Base-by-base conservation (phyloP, 495 filamentous ascomycete species). In the Lepidopterella palustris region DNA sequence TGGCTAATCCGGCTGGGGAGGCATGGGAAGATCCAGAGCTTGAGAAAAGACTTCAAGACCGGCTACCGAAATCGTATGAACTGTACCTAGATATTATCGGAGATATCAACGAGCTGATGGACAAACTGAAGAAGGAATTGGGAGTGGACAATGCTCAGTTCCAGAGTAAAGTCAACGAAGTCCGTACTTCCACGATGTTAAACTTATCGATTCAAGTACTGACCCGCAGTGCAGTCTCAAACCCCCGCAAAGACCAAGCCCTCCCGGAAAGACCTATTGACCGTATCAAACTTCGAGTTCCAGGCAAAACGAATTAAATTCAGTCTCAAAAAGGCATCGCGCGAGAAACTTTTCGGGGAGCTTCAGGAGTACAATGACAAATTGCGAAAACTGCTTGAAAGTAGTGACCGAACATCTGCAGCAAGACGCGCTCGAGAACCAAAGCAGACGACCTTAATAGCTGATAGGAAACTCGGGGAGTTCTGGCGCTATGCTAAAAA, bases 291-390 rank as follows among this genome's bases (percentile, higher is more conserved):
- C 45, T 10, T 58, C 24, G 53, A 60, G 39, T 67, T 48, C 13
- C 52, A 78, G 31, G 69, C 68, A 20, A 67, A 68, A 53, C 59
- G 72, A 3, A 61, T 70, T 45, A 68, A 62, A 28, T 76, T 77
- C 45, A 63, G 63, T 18, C 61, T 76, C 6, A 60, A 64, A 9
- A 64, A 66, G 18, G 55, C 66, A 4, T 59, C 53, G 1, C 71
- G 73, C 39, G 53, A 69, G 5, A 64, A 70, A 5, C 63, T 74
- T 3, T 59, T 76, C 20, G 57, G 45, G 1, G 18, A 64, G 27
- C 53, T 64, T 25, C 13, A 59, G 45, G 51, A 64, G 21, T 49
- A 31, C 40, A 64, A 64, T 28, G 52, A 59, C 9, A 18, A 57
- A n/a, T 21, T 64, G 27, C 49, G 47, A 23, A 56, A 60, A 18